A percentile compares a stretch with the other conserved stretches of the same genome.
Evolutionary conservation across 2,329 filamentous ascomycete species (phyloP).

Genomic region (Capronia americana): DNA sequence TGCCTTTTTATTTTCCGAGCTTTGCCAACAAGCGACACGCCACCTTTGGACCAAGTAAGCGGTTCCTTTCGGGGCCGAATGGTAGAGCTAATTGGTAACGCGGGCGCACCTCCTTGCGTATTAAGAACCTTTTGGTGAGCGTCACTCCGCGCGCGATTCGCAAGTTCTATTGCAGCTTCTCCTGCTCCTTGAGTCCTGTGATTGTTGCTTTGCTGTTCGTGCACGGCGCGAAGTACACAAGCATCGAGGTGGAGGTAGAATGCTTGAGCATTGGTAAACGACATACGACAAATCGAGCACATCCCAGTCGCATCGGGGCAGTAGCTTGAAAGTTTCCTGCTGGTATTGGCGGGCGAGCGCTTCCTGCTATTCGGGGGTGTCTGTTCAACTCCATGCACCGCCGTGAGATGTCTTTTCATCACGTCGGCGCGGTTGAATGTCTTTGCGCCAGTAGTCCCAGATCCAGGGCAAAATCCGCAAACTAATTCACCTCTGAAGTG

Average conservation of each 20-base stretch:
- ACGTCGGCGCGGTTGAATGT: slow-evolving; percentile 95
- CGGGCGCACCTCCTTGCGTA: not conserved
- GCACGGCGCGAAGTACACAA: slow-evolving; percentile 68
- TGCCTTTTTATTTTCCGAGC: slow-evolving; percentile 74
- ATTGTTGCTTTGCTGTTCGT: slow-evolving; percentile 65
- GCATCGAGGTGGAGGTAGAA: slow-evolving; percentile 94
- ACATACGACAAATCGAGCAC: slow-evolving; percentile 88
- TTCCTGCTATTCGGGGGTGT: slow-evolving; percentile 89
- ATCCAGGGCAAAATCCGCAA: slow-evolving; percentile 90
- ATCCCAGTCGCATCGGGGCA: slow-evolving; percentile 79
- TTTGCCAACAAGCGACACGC: not conserved
- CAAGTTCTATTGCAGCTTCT: not conserved
- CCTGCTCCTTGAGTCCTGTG: slow-evolving; percentile 46
- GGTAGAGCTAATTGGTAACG: not conserved
- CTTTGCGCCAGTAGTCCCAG: slow-evolving; percentile 87
- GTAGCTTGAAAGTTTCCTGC: slow-evolving; percentile 73
- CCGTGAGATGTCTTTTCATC: slow-evolving; percentile 91
- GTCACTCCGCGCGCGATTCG: not conserved
- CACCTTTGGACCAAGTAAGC: not conserved
- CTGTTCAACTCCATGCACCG: slow-evolving; percentile 90
- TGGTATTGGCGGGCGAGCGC: slow-evolving; percentile 62
- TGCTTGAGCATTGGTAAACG: slow-evolving; percentile 85
- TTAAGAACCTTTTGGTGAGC: not conserved
- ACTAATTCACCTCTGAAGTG: slow-evolving; percentile 99
- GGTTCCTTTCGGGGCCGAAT: not conserved